Base-by-base conservation (phyloP, 2,329 filamentous ascomycete species). In the Sarocladium strictum region DNA sequence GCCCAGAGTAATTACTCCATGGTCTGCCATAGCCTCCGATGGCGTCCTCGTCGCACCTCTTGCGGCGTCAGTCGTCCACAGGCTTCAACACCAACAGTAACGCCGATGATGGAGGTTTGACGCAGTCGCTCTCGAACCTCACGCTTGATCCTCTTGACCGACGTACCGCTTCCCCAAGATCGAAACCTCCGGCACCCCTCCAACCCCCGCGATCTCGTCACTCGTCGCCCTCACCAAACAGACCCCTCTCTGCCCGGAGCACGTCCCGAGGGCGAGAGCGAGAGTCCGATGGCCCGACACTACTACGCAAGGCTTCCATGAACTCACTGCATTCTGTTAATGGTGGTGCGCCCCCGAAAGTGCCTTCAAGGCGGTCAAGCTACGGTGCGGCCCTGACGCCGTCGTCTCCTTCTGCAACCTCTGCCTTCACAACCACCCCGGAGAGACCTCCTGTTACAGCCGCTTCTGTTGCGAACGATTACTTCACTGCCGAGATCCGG, bases 401-500 rank as follows among this genome's bases (percentile, higher is more conserved):
- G 2, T 68, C 71, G 15, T 58, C 68, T 24, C 72, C 68, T 33
- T 72, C 72, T 21, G 68, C 72, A 2, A 62, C 69, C 14, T 59
- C 69, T 37, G 54, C 56, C 29, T 53, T 51, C 45, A 58, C 58
- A 6, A 51, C 59, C 3, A 63, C 67, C 23, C 68, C 69, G 15
- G 69, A 70, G 56, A 71, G 67, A 56, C 69, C 73, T 3, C 63
- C 67, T 5, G 68, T 70, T n/a, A 83, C 77, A 1, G 71, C 79
- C 12, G 69, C 69, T 37, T 74, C 79, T 24, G 71, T 93, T 41
- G 89, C 89, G 3, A 79, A 76, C 49, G 77, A 82, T 9, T 83
- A 87, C 67, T 89, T 96, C 64, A 75, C 76, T 58, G 81, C 78
- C 57, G 90, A 96, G 66, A 69, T 95, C 29, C 76, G 81, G 15